phyloP scores from a whole-genome alignment of 305 asterid species.

The Fraxinus xanthoxyloides region DNA sequence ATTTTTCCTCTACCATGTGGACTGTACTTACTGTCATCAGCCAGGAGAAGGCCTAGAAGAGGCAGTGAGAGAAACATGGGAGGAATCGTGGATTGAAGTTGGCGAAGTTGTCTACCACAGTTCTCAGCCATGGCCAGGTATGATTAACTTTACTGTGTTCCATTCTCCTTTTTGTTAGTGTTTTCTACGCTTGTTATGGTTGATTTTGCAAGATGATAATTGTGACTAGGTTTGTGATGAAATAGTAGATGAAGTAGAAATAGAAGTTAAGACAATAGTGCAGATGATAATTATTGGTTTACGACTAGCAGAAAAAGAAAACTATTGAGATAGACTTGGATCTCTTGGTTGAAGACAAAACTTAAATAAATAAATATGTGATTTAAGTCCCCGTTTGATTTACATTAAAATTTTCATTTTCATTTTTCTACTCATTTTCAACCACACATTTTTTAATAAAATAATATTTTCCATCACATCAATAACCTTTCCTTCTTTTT shows the following conservation, averaged over 20 bases:
- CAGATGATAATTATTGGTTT: background rate
- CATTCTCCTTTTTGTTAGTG: background rate
- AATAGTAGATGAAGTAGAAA: background rate
- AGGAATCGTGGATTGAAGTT: constrained; percentile 92
- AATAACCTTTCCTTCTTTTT: too few species aligned
- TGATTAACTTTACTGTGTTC: background rate
- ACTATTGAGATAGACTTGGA: background rate
- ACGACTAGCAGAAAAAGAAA: background rate
- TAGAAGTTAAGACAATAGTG: background rate
- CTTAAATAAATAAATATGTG: background rate
- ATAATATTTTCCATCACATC: too few species aligned
- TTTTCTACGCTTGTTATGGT: background rate
- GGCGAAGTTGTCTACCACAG: constrained; percentile 91
- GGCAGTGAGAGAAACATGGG: constrained; percentile 95
- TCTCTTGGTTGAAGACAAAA: background rate
- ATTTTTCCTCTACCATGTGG: background rate
- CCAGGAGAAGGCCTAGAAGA: constrained; percentile 98
- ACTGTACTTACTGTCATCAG: constrained; percentile 32
- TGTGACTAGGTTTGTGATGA: background rate
- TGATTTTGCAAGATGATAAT: background rate
- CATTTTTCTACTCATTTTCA: too few species aligned
- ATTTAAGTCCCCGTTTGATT: too few species aligned
- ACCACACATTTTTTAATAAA: too few species aligned
- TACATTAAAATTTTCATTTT: too few species aligned
- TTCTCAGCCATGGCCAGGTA: constrained; percentile 99